phyloP scores from a whole-genome alignment of 2,329 filamentous ascomycete species.

The Zymoseptoria pseudotritici region DNA sequence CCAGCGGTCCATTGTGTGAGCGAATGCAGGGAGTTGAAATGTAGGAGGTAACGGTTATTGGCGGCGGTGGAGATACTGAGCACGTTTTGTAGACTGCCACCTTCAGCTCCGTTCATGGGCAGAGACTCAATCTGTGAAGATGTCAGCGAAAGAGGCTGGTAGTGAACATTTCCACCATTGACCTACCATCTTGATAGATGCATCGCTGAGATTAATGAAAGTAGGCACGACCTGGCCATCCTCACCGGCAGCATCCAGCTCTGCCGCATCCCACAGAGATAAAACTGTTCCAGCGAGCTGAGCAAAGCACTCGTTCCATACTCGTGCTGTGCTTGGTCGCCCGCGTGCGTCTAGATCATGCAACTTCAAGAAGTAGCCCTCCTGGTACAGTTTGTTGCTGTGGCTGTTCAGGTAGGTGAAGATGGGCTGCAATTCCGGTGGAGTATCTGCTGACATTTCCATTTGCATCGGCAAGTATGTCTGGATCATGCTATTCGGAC shows the following conservation, averaged over 20 bases:
- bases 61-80: slow-evolving; percentile 93
- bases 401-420: slow-evolving; percentile 93
- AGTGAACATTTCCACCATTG: neutral
- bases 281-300: slow-evolving; percentile 92
- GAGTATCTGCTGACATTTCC: slow-evolving; percentile 75
- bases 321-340: slow-evolving; percentile 73
- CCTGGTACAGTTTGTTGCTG: slow-evolving; percentile 92
- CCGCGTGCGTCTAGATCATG: slow-evolving; percentile 92
- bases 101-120: slow-evolving; percentile 68
- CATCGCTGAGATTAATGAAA: slow-evolving; percentile 95
- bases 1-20: slow-evolving; percentile 93
- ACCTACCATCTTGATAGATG: slow-evolving; percentile 89
- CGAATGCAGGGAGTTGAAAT: slow-evolving; percentile 92
- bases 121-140: slow-evolving; percentile 55
- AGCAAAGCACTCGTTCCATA: slow-evolving; percentile 94
- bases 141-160: neutral
- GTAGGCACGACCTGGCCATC: slow-evolving; percentile 80
- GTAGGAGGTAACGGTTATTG: slow-evolving; percentile 87
- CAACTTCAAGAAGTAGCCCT: slow-evolving; percentile 94
- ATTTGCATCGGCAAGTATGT: slow-evolving; percentile 79
- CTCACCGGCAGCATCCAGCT: slow-evolving; percentile 78
- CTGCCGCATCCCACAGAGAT: slow-evolving; percentile 90
- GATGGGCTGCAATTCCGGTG: slow-evolving; percentile 88
- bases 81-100: slow-evolving; percentile 84
- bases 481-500: slow-evolving; percentile 79